A percentile compares a stretch with the other conserved stretches of the same genome.
Evolutionary conservation across 1,284 basidiomycete species (phyloP).

Genomic region (Boletellus sp.): DNA sequence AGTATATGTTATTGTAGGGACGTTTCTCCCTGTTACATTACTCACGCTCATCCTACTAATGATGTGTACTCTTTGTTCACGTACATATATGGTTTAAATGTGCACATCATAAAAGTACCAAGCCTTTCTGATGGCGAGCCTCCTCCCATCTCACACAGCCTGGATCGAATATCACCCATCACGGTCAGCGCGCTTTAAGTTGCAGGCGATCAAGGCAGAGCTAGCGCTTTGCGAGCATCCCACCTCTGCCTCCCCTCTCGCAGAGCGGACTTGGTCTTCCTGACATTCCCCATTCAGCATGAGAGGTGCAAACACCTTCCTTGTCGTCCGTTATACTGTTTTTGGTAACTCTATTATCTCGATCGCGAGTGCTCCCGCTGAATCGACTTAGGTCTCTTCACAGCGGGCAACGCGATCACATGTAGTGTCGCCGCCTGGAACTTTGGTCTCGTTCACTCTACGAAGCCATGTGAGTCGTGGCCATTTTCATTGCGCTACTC

Average conservation of each 20-base stretch:
- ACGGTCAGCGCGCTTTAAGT: conserved; percentile 8
- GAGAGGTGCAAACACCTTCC: conserved; percentile 28
- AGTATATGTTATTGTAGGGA: conserved; percentile 25
- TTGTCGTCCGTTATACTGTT: conserved; percentile 44
- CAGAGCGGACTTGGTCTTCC: conserved; percentile 29
- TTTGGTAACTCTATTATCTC: conserved; percentile 39
- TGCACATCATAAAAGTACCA: too few relatives aligned
- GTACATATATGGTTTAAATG: too few relatives aligned
- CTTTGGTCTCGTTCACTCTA: conserved; percentile 43
- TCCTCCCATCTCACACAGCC: conserved; percentile 22
- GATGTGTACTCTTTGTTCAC: conserved; percentile 14
- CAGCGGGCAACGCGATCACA: conserved; percentile 61
- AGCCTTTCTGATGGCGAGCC: neutral
- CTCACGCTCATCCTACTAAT: conserved; percentile 16
- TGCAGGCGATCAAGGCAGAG: conserved; percentile 18
- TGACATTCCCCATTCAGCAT: conserved; percentile 28
- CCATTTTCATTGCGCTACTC: neutral
- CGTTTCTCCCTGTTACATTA: conserved; percentile 19
- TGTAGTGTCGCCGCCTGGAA: conserved; percentile 71
- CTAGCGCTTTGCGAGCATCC: conserved; percentile 28
- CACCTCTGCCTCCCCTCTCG: conserved; percentile 10
- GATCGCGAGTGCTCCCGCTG: conserved; percentile 5
- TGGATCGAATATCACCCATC: conserved; percentile 9
- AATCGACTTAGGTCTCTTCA: conserved; percentile 48
- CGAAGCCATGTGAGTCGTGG: conserved; percentile 36